Conservation (phyloP, 2,329 filamentous ascomycete species). For the Rugonectria rugulosa region DNA sequence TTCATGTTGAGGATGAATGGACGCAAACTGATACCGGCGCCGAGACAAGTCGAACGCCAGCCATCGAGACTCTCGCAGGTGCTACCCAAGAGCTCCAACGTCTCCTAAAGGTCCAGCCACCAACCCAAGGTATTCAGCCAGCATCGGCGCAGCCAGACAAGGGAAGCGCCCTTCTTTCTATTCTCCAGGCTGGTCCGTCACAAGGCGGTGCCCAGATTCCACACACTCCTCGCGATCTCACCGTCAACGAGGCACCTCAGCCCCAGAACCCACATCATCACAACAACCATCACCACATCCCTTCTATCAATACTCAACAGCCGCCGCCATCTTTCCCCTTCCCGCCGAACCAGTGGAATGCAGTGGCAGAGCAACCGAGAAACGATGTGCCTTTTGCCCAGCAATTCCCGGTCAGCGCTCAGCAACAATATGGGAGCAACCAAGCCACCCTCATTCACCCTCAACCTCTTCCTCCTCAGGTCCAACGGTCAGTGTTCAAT, state of each 20-base stretch:
- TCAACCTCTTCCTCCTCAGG: slow-evolving; percentile 62
- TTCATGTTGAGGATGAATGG: slow-evolving; percentile 70
- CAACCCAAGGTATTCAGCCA: slow-evolving; percentile 57
- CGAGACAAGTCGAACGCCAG: slow-evolving; percentile 43
- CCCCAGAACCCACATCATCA: slow-evolving; percentile 66
- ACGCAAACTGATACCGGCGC: slow-evolving; percentile 48
- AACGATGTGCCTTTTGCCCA: slow-evolving; percentile 27
- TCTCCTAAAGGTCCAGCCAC: slow-evolving; percentile 63
- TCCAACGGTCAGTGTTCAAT: slow-evolving; percentile 62
- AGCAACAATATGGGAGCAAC: slow-evolving; percentile 35
- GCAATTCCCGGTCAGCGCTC: slow-evolving; percentile 24
- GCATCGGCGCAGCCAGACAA: slow-evolving; percentile 49
- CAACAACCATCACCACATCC: slow-evolving; percentile 54
- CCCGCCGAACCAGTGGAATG: slow-evolving; percentile 32
- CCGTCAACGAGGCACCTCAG: slow-evolving; percentile 56
- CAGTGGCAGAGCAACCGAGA: slow-evolving; percentile 17
- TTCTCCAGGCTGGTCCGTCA: slow-evolving; percentile 52
- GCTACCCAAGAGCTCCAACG: slow-evolving; percentile 62
- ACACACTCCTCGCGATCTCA: slow-evolving; percentile 64
- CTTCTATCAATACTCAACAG: slow-evolving; percentile 37
- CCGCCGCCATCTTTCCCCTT: slow-evolving; percentile 44
- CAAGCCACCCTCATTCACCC: slow-evolving; percentile 47
- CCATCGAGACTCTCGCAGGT: slow-evolving; percentile 57
- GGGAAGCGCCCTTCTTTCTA: slow-evolving; percentile 60
- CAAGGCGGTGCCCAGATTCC: slow-evolving; percentile 43